Evolutionary conservation across 129 eudicot genomes (phyloP).

Genomic region (Lonicera japonica): DNA sequence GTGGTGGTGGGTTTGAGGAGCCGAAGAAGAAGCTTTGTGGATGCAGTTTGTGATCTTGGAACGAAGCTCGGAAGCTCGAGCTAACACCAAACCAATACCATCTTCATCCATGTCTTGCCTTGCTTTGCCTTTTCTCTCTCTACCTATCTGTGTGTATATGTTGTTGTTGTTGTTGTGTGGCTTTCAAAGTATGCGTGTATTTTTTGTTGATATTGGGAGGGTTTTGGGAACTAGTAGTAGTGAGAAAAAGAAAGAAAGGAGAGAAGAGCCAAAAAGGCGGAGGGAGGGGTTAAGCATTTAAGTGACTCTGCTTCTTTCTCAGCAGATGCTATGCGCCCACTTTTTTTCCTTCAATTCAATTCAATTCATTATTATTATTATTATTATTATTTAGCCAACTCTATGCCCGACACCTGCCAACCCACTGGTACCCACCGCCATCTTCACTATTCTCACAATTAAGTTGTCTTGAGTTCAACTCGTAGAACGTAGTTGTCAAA

Average conservation of each 20-base stretch:
- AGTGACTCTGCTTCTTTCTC: conserved; percentile 12
- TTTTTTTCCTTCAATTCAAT: too few relatives aligned
- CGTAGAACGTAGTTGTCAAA: too few relatives aligned
- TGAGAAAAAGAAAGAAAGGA: background rate
- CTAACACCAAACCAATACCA: conserved; percentile 60
- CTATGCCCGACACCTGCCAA: too few relatives aligned
- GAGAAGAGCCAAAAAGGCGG: conserved; percentile 27
- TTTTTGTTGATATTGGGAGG: conserved; percentile 3
- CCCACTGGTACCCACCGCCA: too few relatives aligned
- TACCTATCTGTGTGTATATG: background rate
- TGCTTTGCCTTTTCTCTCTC: background rate
- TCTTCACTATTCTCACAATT: too few relatives aligned
- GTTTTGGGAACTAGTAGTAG: background rate
- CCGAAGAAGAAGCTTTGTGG: conserved; percentile 31
- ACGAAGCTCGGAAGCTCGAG: conserved; percentile 73
- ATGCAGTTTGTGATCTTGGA: conserved; percentile 69
- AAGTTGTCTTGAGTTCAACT: too few relatives aligned
- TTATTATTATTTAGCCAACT: too few relatives aligned
- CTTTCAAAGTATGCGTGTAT: conserved; percentile 4
- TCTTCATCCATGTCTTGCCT: conserved; percentile 50
- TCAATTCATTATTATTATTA: too few relatives aligned
- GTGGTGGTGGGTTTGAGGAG: background rate
- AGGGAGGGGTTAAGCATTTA: conserved; percentile 3
- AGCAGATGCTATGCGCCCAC: conserved; percentile 6
- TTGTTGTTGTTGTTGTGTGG: too few relatives aligned